A percentile compares a stretch with the other conserved stretches of the same genome.
Conservation (phyloP, 2,329 filamentous ascomycete genomes). For the Teratosphaeriaceae sp. region DNA sequence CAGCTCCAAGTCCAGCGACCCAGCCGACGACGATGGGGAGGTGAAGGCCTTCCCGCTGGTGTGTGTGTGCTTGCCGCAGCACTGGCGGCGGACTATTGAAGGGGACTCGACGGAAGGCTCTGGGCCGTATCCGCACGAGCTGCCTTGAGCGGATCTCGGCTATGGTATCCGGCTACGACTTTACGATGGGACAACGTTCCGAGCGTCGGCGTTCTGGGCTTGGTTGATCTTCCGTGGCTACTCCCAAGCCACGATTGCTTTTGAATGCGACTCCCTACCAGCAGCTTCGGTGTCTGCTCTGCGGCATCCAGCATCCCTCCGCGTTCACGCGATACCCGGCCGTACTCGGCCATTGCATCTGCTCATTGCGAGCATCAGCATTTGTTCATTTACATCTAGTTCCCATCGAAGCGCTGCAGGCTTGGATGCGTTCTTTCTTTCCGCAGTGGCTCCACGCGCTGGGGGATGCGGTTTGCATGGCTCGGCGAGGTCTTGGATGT, state of each 20-base stretch:
- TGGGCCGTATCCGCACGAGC: constrained; percentile 7
- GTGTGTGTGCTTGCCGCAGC: constrained; percentile 89
- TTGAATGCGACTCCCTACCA: not conserved
- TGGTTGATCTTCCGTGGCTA: too few relatives aligned
- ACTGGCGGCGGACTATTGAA: constrained; percentile 96
- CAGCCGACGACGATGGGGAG: constrained; percentile 51
- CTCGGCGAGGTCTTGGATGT: constrained; percentile 4
- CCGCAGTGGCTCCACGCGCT: not conserved
- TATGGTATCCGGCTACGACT: constrained; percentile 7
- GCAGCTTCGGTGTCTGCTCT: not conserved
- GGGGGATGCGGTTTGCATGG: not conserved
- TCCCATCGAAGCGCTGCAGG: not conserved
- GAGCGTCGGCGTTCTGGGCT: constrained; percentile 1
- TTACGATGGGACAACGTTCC: not conserved
- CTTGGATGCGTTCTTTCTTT: not conserved
- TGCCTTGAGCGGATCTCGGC: not conserved
- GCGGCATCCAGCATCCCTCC: not conserved
- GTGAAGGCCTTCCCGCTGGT: constrained; percentile 98
- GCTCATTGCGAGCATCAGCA: not conserved
- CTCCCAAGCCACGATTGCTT: not conserved
- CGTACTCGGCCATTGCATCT: not conserved
- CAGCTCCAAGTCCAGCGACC: constrained; percentile 35
- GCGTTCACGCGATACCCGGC: not conserved
- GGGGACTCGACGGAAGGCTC: constrained; percentile 53
- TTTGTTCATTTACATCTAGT: not conserved